Conservation (phyloP, 208 protist species). For the Vickermania ingenoplastis region DNA sequence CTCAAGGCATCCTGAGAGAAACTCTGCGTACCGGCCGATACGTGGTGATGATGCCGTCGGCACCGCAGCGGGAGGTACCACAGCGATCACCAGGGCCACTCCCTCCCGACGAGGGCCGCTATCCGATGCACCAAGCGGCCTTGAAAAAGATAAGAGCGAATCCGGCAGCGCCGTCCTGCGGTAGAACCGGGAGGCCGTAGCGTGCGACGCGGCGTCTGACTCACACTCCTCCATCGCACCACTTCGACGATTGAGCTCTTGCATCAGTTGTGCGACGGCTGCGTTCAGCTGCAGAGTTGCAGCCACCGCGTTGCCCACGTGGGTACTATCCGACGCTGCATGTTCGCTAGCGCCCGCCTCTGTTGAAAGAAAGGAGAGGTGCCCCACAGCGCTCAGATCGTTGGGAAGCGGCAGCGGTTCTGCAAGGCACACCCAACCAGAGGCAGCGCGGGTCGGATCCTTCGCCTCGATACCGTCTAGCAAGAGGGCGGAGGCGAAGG, state of each 20-base stretch:
- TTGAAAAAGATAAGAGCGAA: not conserved
- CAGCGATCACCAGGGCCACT: not conserved
- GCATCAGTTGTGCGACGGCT: not conserved
- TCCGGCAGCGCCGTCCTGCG: too few species aligned
- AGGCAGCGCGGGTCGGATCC: not conserved
- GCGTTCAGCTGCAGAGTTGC: not conserved
- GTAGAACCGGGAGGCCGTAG: not conserved
- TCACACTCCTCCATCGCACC: too few species aligned
- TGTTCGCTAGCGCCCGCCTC: too few species aligned
- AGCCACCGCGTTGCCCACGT: not conserved
- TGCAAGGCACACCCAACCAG: not conserved
- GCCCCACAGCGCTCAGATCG: too few species aligned
- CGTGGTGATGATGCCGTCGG: too few species aligned
- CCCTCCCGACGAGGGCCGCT: not conserved
- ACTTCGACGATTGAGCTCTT: too few species aligned
- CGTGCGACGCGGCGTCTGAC: not conserved
- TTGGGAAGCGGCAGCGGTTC: not conserved
- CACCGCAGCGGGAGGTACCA: too few species aligned
- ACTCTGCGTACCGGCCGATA: too few species aligned
- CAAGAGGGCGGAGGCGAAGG: constrained; percentile 37
- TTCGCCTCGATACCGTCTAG: constrained; percentile 9
- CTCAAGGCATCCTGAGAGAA: too few species aligned
- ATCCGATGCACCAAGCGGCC: not conserved
- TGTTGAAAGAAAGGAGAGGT: too few species aligned
- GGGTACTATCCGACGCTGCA: too few species aligned